Evolutionary conservation across 2,329 filamentous ascomycete genomes (phyloP).

Genomic region (Colletotrichum scovillei): DNA sequence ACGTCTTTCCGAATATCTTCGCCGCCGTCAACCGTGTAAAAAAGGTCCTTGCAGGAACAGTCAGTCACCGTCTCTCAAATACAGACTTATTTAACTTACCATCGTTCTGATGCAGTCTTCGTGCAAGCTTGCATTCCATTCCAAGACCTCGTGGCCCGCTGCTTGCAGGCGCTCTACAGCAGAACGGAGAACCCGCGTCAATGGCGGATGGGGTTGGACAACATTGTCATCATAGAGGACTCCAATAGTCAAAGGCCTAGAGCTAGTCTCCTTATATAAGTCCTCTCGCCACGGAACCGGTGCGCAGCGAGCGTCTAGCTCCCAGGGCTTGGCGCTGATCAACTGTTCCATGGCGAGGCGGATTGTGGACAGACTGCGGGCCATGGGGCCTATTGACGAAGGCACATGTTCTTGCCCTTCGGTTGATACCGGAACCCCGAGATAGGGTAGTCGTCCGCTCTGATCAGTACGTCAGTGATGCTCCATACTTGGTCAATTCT

Average conservation of each 20-base stretch:
- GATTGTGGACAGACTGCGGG: constrained; percentile 56
- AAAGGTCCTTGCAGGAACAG: constrained; percentile 59
- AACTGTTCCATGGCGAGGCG: constrained; percentile 59
- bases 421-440: constrained; percentile 68
- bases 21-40: constrained; percentile 71
- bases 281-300: constrained; percentile 65
- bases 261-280: constrained; percentile 52
- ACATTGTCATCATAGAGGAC: constrained; percentile 64
- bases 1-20: constrained; percentile 71
- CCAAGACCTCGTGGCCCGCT: constrained; percentile 65
- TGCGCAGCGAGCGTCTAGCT: constrained; percentile 62
- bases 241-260: constrained; percentile 59
- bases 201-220: constrained; percentile 65
- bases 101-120: constrained; percentile 66
- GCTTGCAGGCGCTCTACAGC: constrained; percentile 50
- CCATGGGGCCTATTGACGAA: constrained; percentile 70
- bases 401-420: constrained; percentile 74
- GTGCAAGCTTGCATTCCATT: constrained; percentile 64
- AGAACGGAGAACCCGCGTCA: constrained; percentile 56
- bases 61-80: neutral
- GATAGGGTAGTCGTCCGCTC: constrained; percentile 68
- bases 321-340: constrained; percentile 61
- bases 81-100: constrained; percentile 43
- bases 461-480: constrained; percentile 39
- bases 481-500: too few species aligned